Conservation (phyloP, 495 filamentous ascomycete species). For the Amorphotheca resinae region DNA sequence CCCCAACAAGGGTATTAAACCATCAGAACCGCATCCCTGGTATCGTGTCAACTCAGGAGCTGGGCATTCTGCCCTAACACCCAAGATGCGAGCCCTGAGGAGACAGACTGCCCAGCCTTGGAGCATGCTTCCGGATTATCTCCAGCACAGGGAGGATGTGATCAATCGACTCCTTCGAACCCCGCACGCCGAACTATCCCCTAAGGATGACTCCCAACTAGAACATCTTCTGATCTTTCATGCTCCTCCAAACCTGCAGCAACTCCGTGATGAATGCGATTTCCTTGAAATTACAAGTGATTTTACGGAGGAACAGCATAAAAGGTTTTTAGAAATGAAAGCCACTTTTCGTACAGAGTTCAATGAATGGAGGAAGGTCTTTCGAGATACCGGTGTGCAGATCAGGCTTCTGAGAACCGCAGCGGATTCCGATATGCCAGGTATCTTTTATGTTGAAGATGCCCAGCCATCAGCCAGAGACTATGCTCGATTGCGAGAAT, state of each 20-base stretch:
- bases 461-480: neutral
- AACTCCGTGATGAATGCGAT: neutral
- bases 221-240: neutral
- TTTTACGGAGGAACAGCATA: too few species aligned
- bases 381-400: neutral
- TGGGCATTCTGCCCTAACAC: neutral
- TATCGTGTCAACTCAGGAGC: neutral
- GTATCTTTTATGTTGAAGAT: neutral
- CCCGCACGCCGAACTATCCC: too few species aligned
- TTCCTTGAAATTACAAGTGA: too few species aligned
- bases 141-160: neutral
- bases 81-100: neutral
- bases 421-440: neutral
- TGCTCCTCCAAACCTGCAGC: neutral
- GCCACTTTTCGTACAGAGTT: neutral
- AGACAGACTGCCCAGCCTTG: neutral
- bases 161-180: slow-evolving; percentile 1
- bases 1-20: slow-evolving; percentile 1
- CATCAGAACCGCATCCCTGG: neutral
- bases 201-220: neutral
- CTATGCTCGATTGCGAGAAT: neutral
- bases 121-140: slow-evolving; percentile 1
- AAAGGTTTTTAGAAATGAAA: too few species aligned
- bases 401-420: neutral
- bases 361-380: neutral